Evolutionary conservation across 2,329 filamentous ascomycete genomes (phyloP).

Genomic region (Diaporthe ampelina): DNA sequence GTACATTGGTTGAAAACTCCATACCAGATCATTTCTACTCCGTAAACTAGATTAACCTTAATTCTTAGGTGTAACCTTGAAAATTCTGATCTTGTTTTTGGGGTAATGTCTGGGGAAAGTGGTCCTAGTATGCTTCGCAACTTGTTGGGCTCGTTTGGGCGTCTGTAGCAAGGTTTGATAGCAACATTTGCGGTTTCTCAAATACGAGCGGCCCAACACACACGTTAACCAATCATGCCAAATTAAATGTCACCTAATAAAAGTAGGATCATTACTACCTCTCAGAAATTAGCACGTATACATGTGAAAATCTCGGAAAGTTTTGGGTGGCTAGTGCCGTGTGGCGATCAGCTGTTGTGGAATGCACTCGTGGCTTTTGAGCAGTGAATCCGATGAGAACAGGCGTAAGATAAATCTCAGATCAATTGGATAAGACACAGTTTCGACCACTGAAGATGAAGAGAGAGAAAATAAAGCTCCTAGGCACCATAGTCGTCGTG

Average conservation of each 20-base stretch:
- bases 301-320: not conserved
- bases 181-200: not conserved
- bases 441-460: too few species aligned
- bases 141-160: not conserved
- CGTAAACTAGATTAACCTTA: conserved; percentile 27
- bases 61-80: conserved; percentile 12
- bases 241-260: not conserved
- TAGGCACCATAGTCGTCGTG: not conserved
- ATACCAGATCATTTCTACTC: conserved; percentile 22
- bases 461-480: too few species aligned
- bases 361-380: not conserved
- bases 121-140: not conserved
- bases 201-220: not conserved
- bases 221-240: not conserved
- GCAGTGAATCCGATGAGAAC: not conserved
- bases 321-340: not conserved
- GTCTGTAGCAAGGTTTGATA: not conserved
- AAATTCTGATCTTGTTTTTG: not conserved
- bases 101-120: not conserved
- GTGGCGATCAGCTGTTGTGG: not conserved
- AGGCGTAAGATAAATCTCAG: not conserved
- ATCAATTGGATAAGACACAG: too few species aligned
- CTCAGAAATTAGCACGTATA: not conserved
- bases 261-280: not conserved
- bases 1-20: not conserved